Evolutionary conservation across 768 basidiomycete species (phyloP).

Genomic region (Cystobasidiopsis lactophilus): DNA sequence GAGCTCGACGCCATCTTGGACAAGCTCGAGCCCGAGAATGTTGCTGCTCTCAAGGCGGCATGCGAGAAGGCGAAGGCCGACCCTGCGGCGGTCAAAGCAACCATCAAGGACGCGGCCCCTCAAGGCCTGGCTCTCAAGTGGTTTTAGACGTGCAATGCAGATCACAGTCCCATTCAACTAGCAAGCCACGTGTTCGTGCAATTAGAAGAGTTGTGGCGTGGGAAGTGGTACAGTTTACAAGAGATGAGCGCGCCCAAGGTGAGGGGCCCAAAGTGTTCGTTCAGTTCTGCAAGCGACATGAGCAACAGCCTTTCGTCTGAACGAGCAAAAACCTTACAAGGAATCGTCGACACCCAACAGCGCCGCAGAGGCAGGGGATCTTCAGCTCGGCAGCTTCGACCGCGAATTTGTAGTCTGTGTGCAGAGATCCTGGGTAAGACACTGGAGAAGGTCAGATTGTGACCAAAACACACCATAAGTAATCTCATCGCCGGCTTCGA

Average conservation of each 20-base stretch:
- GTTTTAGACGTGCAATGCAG: too few species aligned
- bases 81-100: constrained; percentile 22
- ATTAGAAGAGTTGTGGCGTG: too few species aligned
- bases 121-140: constrained; percentile 22
- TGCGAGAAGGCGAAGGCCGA: constrained; percentile 25
- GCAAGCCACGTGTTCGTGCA: too few species aligned
- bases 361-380: constrained; percentile 78
- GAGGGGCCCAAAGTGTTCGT: too few species aligned
- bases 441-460: too few species aligned
- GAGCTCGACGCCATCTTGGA: constrained; percentile 28
- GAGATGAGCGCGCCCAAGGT: too few species aligned
- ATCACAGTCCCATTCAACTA: constrained; percentile 11
- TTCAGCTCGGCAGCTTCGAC: constrained; percentile 74
- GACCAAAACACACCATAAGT: constrained; percentile 60
- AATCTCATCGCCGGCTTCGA: constrained; percentile 91
- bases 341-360: too few species aligned
- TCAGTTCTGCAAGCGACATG: too few species aligned
- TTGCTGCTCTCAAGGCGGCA: constrained; percentile 25
- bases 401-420: constrained; percentile 89
- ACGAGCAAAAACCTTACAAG: too few species aligned
- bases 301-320: too few species aligned
- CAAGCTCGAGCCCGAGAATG: constrained; percentile 26
- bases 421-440: not conserved
- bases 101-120: constrained; percentile 17
- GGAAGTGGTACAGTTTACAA: too few species aligned